Percentiles rank a stretch among this genome's conserved stretches.
phyloP scores from a whole-genome alignment of 1,139 yeast species.

The Scheffersomyces stambukii region DNA sequence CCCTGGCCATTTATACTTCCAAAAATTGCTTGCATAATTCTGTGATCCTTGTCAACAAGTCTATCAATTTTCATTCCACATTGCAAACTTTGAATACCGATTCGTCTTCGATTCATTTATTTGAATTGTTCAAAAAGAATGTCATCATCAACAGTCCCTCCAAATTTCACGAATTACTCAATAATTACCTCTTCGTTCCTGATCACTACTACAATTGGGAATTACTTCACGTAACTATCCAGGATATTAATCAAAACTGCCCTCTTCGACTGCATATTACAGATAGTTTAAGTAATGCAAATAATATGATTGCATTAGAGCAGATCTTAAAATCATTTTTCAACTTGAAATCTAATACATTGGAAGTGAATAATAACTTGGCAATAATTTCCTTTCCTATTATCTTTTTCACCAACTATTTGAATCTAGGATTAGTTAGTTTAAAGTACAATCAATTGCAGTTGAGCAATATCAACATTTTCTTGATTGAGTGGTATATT shows the following conservation, averaged over 20 bases:
- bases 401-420: conserved; percentile 20
- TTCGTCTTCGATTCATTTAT: conserved; percentile 13
- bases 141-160: conserved; percentile 41
- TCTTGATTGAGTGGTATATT: conserved; percentile 39
- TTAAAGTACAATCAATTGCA: conserved; percentile 14
- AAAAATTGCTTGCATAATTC: conserved; percentile 45
- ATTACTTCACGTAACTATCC: conserved; percentile 33
- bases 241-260: conserved; percentile 29
- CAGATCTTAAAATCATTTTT: conserved; percentile 16
- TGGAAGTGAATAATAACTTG: conserved; percentile 37
- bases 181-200: conserved; percentile 39
- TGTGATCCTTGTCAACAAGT: conserved; percentile 42
- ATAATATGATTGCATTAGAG: conserved; percentile 11
- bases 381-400: conserved; percentile 45
- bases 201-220: conserved; percentile 35
- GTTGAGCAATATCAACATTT: conserved; percentile 14
- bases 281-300: conserved; percentile 10
- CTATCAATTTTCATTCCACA: conserved; percentile 22
- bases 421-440: conserved; percentile 13
- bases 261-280: conserved; percentile 8
- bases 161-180: conserved; percentile 41
- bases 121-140: conserved; percentile 40
- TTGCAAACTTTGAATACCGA: neutral
- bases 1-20: conserved; percentile 29
- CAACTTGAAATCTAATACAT: conserved; percentile 15